Evolutionary conservation across 352 stramenopile species (phyloP).

Genomic region (Phytophthora agathidicida): DNA sequence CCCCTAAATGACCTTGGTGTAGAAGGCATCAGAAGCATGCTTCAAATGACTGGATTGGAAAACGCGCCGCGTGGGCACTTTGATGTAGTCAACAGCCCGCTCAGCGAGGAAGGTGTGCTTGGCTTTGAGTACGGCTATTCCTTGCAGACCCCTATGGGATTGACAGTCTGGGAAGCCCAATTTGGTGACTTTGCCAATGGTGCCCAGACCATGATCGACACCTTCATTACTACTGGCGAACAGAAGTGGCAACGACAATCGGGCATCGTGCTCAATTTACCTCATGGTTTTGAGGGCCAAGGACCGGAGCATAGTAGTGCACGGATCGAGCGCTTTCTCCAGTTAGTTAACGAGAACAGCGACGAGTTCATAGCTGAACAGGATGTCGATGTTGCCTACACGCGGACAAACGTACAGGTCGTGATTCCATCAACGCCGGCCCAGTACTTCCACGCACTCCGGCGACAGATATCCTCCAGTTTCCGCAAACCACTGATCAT

Average conservation of each 20-base stretch:
- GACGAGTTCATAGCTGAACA: slow-evolving; percentile 59
- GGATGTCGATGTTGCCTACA: slow-evolving; percentile 48
- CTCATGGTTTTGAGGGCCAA: slow-evolving; percentile 88
- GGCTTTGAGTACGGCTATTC: slow-evolving; percentile 91
- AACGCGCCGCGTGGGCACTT: slow-evolving; percentile 53
- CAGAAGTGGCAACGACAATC: slow-evolving; percentile 93
- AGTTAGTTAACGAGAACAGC: slow-evolving; percentile 79
- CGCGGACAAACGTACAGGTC: slow-evolving; percentile 77
- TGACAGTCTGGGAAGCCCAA: slow-evolving; percentile 94
- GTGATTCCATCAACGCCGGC: slow-evolving; percentile 88
- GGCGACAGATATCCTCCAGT: slow-evolving; percentile 74
- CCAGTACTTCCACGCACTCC: slow-evolving; percentile 97
- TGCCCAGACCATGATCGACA: slow-evolving; percentile 90
- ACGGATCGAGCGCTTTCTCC: slow-evolving; percentile 86
- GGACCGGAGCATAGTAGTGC: slow-evolving; percentile 86
- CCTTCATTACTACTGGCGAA: slow-evolving; percentile 83
- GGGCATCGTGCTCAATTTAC: slow-evolving; percentile 77
- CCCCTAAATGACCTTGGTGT: slow-evolving; percentile 91
- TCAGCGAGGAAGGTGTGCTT: slow-evolving; percentile 86
- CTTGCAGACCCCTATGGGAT: slow-evolving; percentile 66
- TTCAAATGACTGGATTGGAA: slow-evolving; percentile 51
- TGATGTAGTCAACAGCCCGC: slow-evolving; percentile 81
- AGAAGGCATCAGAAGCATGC: slow-evolving; percentile 45
- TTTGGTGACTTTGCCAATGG: slow-evolving; percentile 92
- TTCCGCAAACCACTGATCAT: slow-evolving; percentile 86